Evolutionary conservation across 208 protist species (phyloP), one percentile per base, ranked within the genome.

Genomic region (Crithidia thermophila): DNA sequence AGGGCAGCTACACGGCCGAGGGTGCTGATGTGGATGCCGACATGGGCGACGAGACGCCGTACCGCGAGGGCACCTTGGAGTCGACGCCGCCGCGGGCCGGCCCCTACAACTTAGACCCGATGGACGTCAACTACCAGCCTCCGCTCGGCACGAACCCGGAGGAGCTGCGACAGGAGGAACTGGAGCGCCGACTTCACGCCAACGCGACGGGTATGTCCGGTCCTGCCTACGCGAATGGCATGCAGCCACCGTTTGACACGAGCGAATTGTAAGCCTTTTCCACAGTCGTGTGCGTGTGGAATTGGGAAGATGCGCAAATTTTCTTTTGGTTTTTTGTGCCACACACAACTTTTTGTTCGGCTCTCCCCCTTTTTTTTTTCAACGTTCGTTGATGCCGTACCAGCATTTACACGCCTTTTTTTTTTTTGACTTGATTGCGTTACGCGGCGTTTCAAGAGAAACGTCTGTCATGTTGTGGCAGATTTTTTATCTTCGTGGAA

Each of bases 91-190:
- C 34, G 20, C 62, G 60, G 18, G 25, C 27, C 25, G 51, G 46
- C 11, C 50, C 23, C 14, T 81, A 82, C 58, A 69, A 80, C 57
- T 59, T 56, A 62, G 73, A 90, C 57, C 66, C 68, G 56, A 65
- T 39, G 40, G 66, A 80, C 39, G 67, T 58, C 0, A 81, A 78
- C 60, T 87, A 93, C 57, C 90, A 95, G 75, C 90, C 90, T 5
- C 85, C 90, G 33, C 82, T 93, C 21, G 90, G 90, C 30, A 87
- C 87, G 11, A 82, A 88, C 63, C 90, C 87, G 10, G 80, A 86
- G 52, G 78, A 63, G 51, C 75, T 89, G 45, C 84, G 84, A 52
- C 72, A 75, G 55, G 72, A 79, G 46, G 79, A 86, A 49, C 37
- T 77, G 14, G 37, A 58, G 30, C 67, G 83, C 42, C 73, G 79